Evolutionary conservation across 2,329 filamentous ascomycete genomes (phyloP).

Genomic region (Trichocomaceae sp.): DNA sequence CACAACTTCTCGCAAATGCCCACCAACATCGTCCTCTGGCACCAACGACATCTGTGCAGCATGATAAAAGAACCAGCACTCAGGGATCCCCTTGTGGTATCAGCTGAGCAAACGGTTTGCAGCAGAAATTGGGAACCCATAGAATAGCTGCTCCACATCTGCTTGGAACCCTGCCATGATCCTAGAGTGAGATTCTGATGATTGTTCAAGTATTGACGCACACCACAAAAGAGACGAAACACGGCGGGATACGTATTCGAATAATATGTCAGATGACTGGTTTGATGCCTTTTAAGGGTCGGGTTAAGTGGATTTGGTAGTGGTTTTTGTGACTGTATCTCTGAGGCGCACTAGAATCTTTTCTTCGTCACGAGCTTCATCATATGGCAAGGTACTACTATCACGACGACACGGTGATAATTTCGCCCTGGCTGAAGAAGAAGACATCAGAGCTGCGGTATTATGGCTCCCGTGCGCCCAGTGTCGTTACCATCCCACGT

Average conservation of each 20-base stretch:
- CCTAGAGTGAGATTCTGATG: neutral
- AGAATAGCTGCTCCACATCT: conserved; percentile 6
- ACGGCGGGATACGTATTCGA: neutral
- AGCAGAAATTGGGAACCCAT: conserved; percentile 1
- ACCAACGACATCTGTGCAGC: neutral
- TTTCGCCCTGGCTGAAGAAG: too few species aligned
- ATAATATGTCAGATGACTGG: neutral
- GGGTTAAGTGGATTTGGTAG: neutral
- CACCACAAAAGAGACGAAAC: conserved; percentile 2
- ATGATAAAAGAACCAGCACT: neutral
- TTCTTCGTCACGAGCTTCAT: neutral
- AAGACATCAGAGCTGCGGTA: too few species aligned
- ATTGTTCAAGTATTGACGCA: neutral
- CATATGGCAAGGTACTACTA: too few species aligned
- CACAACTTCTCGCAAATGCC: neutral
- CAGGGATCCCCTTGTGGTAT: neutral
- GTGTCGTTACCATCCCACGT: neutral
- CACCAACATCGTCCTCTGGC: neutral
- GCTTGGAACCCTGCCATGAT: neutral
- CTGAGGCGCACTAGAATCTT: neutral
- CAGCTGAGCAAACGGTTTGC: neutral
- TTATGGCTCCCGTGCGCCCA: too few species aligned
- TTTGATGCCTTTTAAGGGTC: neutral
- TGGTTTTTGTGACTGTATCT: neutral
- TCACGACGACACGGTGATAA: too few species aligned